Base-by-base conservation (phyloP, 2,329 filamentous ascomycete genomes). In the Cladophialophora bantiana region DNA sequence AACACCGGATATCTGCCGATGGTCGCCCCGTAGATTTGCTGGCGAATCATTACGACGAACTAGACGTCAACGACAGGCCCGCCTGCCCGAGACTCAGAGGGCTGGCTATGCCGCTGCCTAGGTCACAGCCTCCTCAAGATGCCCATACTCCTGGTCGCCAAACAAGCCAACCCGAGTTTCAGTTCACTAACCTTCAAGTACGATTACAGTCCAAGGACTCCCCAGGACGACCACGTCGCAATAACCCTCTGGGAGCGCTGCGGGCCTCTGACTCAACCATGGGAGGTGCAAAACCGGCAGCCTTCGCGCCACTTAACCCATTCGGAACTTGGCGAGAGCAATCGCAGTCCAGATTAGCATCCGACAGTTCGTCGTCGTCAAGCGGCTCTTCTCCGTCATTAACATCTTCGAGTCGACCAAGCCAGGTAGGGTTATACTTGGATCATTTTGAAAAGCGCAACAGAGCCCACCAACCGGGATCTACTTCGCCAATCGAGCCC, bases 1-100 rank as follows among this genome's bases (percentile, higher is more conserved):
- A 31, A 55, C 42, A 64, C 7, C 65, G 66, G 66, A 18, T 18
- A 42, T 56, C 58, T 13, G 62, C 62, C 26, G 66, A 68, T 34
- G 48, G 53, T 20, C 62, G 66, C 20, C 58, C 58, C 3, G 55
- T 62, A 31, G 54, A 52, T 31, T 38, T 59, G 34, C 62, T 68
- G 2, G 42, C 62, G 18, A 65, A 50, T 34, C 59, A 61, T 38
- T 61, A 61, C 59, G 48, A 53, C 34, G 59, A 61, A 5, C 35
- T 50, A 9, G 26, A 38, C 4, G 38, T 52, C 34, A 50, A 50
- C 18, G 45, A 50, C 45, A 26, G 18, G 2, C 45, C 45, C 18
- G 45, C 7, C 45, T 20, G 9, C 12, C 45, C 45, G 7, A 50
- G 45, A 50, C 10, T 12, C 6, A 50, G 12, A 10, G 15, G 45